Percentiles rank a stretch among this genome's conserved stretches.
Evolutionary conservation across 148 eudicot species (phyloP).

Genomic region (Selenicereus undatus): DNA sequence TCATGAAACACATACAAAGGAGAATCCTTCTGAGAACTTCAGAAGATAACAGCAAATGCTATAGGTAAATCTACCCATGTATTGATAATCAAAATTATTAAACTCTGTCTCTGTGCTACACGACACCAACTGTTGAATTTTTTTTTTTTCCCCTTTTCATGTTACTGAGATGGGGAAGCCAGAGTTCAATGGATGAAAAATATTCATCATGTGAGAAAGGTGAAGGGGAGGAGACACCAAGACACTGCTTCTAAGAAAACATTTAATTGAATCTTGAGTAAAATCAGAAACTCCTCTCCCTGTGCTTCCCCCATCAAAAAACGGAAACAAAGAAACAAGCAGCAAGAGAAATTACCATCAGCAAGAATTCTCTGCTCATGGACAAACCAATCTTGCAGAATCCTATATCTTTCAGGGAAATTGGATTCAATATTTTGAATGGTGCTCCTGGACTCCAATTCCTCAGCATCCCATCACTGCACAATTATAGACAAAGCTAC

Average conservation of each 20-base stretch:
- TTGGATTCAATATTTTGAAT: slow-evolving; percentile 12
- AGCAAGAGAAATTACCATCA: slow-evolving; percentile 44
- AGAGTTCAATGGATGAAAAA: slow-evolving; percentile 35
- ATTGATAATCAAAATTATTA: slow-evolving; percentile 44
- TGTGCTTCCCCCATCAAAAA: slow-evolving; percentile 23
- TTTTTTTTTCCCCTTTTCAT: background rate
- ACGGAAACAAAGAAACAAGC: slow-evolving; percentile 13
- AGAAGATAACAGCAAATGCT: slow-evolving; percentile 23
- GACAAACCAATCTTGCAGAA: slow-evolving; percentile 27
- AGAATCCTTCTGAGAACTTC: slow-evolving; percentile 18
- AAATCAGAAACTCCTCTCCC: slow-evolving; percentile 32
- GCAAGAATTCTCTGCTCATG: slow-evolving; percentile 36
- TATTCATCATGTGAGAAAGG: slow-evolving; percentile 18
- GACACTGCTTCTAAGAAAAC: slow-evolving; percentile 31
- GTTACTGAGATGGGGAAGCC: slow-evolving; percentile 29
- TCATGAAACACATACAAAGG: slow-evolving; percentile 23
- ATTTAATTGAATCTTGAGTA: slow-evolving; percentile 40
- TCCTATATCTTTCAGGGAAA: slow-evolving; percentile 14
- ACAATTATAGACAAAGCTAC: slow-evolving; percentile 86
- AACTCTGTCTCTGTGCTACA: slow-evolving; percentile 42
- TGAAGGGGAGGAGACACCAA: slow-evolving; percentile 33
- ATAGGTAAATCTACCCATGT: slow-evolving; percentile 38
- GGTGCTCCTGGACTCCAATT: slow-evolving; percentile 6
- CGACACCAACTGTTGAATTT: slow-evolving; percentile 18
- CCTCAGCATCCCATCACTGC: slow-evolving; percentile 96